These are phyloP conservation scores for Boletus reticulatus DNA, from an alignment of 768 basidiomycete species.

Conservation along the genomic window DNA sequence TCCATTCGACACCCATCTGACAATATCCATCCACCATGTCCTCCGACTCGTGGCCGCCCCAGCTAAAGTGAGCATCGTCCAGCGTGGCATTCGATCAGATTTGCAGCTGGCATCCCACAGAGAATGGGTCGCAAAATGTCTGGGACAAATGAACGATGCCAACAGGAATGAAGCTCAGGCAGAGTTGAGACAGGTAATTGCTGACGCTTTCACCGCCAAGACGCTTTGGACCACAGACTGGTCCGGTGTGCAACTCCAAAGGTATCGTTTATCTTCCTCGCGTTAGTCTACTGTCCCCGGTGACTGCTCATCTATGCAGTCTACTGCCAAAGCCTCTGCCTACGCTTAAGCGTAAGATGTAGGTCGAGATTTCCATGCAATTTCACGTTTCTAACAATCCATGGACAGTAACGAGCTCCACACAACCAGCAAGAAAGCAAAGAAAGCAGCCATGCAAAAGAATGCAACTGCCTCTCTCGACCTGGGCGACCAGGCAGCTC, in stretches of 20 bases:
- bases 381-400: constrained; percentile 8
- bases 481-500: constrained; percentile 63
- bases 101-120: constrained; percentile 42
- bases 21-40: constrained; percentile 47
- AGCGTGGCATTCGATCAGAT: background rate
- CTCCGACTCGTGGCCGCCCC: constrained; percentile 77
- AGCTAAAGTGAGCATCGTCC: constrained; percentile 57
- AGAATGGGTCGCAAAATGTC: constrained; percentile 92
- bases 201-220: constrained; percentile 83
- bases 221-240: constrained; percentile 94
- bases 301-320: constrained; percentile 36
- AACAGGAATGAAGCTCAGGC: constrained; percentile 88
- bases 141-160: constrained; percentile 85
- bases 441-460: constrained; percentile 50
- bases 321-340: constrained; percentile 59
- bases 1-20: background rate
- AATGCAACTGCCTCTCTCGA: constrained; percentile 41
- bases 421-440: constrained; percentile 56
- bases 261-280: constrained; percentile 42
- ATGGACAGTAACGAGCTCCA: constrained; percentile 37
- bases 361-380: constrained; percentile 14
- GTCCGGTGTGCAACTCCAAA: constrained; percentile 82
- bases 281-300: constrained; percentile 13
- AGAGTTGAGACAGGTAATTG: constrained; percentile 96
- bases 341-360: constrained; percentile 72